A percentile compares a stretch with the other conserved stretches of the same genome.
These are phyloP conservation scores for Apophysomyces variabilis DNA, from an alignment of 371 early-diverging fungal species.

Conservation along the genomic window DNA sequence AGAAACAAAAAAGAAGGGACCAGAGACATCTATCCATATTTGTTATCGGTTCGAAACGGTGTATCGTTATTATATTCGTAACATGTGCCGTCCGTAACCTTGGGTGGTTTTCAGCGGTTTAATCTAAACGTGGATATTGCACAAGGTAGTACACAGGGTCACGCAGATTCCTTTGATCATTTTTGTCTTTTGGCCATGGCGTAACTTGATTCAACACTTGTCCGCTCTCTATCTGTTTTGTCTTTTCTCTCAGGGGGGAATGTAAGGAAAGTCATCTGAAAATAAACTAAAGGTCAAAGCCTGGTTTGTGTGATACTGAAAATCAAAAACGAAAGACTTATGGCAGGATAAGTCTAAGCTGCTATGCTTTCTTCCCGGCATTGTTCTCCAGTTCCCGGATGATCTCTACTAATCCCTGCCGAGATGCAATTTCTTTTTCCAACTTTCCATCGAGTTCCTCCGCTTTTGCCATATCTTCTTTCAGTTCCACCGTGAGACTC, in stretches of 20 bases:
- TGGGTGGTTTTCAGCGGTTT: conserved; percentile 3
- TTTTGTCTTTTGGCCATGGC: conserved; percentile 8
- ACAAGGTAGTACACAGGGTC: conserved; percentile 3
- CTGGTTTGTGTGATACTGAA: not conserved
- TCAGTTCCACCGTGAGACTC: not conserved
- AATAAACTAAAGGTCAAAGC: not conserved
- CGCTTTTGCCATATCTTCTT: conserved; percentile 5
- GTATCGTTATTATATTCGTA: conserved; percentile 8
- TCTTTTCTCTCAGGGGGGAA: not conserved
- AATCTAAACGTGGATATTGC: conserved; percentile 6
- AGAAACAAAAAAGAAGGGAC: not conserved
- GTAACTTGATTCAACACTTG: not conserved
- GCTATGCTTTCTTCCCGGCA: not conserved
- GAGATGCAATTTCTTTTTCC: conserved; percentile 8
- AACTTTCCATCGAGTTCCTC: conserved; percentile 5
- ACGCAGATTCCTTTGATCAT: not conserved
- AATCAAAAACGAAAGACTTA: not conserved
- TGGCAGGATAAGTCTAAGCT: not conserved
- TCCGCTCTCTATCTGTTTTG: too few species aligned
- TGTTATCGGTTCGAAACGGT: not conserved
- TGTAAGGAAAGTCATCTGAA: conserved; percentile 2
- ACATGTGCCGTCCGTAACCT: conserved; percentile 1
- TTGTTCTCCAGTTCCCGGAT: conserved; percentile 18
- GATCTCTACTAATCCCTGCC: conserved; percentile 12
- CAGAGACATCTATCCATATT: not conserved